Evolutionary conservation across 2,329 filamentous ascomycete species (phyloP).

Genomic region (Bimuria novae-zelandiae): DNA sequence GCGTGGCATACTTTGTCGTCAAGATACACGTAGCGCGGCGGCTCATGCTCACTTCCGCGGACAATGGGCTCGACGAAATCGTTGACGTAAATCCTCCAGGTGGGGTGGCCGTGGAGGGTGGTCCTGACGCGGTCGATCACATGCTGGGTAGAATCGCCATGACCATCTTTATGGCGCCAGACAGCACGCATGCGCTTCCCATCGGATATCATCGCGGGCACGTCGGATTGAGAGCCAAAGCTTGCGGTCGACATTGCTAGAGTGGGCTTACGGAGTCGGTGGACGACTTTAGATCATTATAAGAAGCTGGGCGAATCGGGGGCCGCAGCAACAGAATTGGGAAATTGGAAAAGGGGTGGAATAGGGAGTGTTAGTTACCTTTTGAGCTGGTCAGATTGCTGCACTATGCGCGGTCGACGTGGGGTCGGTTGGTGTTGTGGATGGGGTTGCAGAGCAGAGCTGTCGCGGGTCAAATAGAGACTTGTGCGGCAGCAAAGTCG

Average conservation of each 20-base stretch:
- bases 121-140: slow-evolving; percentile 18
- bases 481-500: background rate
- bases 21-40: slow-evolving; percentile 47
- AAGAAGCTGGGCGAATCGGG: no score
- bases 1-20: slow-evolving; percentile 47
- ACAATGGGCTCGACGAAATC: slow-evolving; percentile 31
- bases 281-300: no score
- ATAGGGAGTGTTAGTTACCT: background rate
- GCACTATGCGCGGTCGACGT: no score
- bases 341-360: background rate
- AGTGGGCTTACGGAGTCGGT: background rate
- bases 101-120: slow-evolving; percentile 33
- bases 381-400: no score
- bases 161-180: slow-evolving; percentile 46
- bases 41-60: slow-evolving; percentile 29
- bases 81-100: slow-evolving; percentile 48
- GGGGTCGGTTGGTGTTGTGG: background rate
- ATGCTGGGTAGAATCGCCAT: slow-evolving; percentile 39
- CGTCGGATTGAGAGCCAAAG: background rate
- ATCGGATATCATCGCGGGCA: slow-evolving; percentile 28
- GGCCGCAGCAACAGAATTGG: background rate
- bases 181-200: slow-evolving; percentile 40
- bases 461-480: background rate
- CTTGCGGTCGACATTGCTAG: slow-evolving; percentile 6
- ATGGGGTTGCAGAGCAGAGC: background rate